These are phyloP conservation scores for Fragilariopsis cylindrus DNA, from an alignment of 108 stramenopile genomes.

Conservation along the genomic window DNA sequence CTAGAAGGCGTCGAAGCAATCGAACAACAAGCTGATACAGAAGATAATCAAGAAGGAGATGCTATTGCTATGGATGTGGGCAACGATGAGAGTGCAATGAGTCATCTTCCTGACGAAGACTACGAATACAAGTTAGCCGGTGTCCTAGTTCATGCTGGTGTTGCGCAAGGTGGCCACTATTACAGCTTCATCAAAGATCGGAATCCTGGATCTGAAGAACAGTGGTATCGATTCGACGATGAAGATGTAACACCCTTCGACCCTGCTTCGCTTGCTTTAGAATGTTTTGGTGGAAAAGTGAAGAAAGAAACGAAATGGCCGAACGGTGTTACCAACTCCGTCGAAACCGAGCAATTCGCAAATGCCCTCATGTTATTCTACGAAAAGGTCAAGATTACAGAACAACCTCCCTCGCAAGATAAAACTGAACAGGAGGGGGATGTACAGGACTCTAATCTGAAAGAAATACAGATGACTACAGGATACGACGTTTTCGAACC, in stretches of 20 bases:
- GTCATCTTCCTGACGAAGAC: constrained; percentile 74
- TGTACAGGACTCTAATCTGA: constrained; percentile 6
- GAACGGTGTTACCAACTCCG: constrained; percentile 87
- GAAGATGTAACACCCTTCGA: constrained; percentile 98
- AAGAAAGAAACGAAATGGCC: constrained; percentile 91
- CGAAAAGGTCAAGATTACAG: constrained; percentile 87
- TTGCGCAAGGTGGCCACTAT: constrained; percentile 98
- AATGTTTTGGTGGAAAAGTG: constrained; percentile 95
- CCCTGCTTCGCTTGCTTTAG: constrained; percentile 79
- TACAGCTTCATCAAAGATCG: constrained; percentile 96
- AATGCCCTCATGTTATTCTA: constrained; percentile 98
- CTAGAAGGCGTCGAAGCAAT: constrained; percentile 87
- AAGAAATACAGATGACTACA: constrained; percentile 36
- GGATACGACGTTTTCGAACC: constrained; percentile 85
- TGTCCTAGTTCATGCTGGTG: constrained; percentile 95
- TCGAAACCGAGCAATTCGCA: constrained; percentile 93
- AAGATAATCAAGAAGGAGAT: constrained; percentile 43
- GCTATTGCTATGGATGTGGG: constrained; percentile 41
- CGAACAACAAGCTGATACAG: constrained; percentile 58
- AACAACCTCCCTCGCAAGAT: constrained; percentile 27
- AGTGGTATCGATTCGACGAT: constrained; percentile 97
- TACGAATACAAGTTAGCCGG: constrained; percentile 94
- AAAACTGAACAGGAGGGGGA: constrained; percentile 20
- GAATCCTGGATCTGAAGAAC: constrained; percentile 46
- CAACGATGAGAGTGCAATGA: constrained; percentile 20